Conservation (phyloP, 805 yeast genomes). For the Candida dendrica region DNA sequence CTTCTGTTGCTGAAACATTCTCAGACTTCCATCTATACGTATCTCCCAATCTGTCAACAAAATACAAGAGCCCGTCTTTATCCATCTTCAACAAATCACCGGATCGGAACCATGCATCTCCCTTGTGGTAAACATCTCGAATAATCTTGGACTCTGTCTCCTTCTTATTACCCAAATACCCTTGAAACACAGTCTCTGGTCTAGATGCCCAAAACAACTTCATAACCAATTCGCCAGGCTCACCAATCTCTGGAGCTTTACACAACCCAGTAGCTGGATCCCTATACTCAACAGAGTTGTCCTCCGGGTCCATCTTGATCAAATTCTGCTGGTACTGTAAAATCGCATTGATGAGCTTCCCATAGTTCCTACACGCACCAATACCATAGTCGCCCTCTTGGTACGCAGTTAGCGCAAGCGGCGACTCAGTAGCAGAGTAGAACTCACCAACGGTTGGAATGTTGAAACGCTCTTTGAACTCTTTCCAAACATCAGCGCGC, state of each 20-base stretch:
- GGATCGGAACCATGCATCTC: slow-evolving; percentile 87
- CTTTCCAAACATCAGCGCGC: slow-evolving; percentile 81
- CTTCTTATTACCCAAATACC: slow-evolving; percentile 71
- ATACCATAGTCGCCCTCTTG: slow-evolving; percentile 76
- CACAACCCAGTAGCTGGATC: slow-evolving; percentile 62
- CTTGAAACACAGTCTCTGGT: slow-evolving; percentile 77
- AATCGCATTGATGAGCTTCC: slow-evolving; percentile 45
- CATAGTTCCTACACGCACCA: slow-evolving; percentile 85
- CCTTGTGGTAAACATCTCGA: slow-evolving; percentile 67
- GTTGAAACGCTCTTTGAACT: slow-evolving; percentile 70
- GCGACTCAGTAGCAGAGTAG: slow-evolving; percentile 91
- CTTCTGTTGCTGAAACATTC: slow-evolving; percentile 90
- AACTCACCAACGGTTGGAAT: slow-evolving; percentile 80
- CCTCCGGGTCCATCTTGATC: slow-evolving; percentile 75
- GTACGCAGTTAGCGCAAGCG: slow-evolving; percentile 75
- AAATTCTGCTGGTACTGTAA: slow-evolving; percentile 50
- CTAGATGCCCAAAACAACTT: slow-evolving; percentile 55
- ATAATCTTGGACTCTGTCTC: slow-evolving; percentile 76
- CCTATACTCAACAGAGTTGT: slow-evolving; percentile 63
- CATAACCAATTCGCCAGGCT: slow-evolving; percentile 88
- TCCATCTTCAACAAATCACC: slow-evolving; percentile 79
- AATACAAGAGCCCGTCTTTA: slow-evolving; percentile 61
- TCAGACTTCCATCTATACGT: slow-evolving; percentile 97
- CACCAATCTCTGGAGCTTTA: slow-evolving; percentile 42
- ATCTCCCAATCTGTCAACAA: slow-evolving; percentile 90